phyloP scores from a whole-genome alignment of 2,329 filamentous ascomycete genomes.

The Byssothecium circinans region DNA sequence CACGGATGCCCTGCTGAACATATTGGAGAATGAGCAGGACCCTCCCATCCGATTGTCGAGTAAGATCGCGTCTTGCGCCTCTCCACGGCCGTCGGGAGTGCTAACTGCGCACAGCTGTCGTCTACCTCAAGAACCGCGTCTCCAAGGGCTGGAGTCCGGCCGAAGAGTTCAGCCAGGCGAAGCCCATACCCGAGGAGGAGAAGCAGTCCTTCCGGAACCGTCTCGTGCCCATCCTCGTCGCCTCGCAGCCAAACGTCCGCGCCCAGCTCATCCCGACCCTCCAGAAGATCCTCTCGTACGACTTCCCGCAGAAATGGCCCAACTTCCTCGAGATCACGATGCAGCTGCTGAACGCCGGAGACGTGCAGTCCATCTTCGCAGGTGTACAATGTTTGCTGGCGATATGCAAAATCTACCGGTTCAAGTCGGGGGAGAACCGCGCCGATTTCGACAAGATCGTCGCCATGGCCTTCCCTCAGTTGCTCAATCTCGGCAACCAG shows the following conservation, averaged over 20 bases:
- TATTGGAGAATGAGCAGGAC: slow-evolving; percentile 86
- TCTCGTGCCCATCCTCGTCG: slow-evolving; percentile 83
- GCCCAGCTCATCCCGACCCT: slow-evolving; percentile 92
- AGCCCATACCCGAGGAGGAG: slow-evolving; percentile 82
- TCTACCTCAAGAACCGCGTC: slow-evolving; percentile 98
- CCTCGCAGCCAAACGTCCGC: slow-evolving; percentile 77
- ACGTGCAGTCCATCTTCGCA: slow-evolving; percentile 83
- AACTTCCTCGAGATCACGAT: slow-evolving; percentile 91
- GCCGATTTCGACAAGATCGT: slow-evolving; percentile 94
- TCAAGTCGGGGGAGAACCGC: slow-evolving; percentile 82
- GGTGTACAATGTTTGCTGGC: slow-evolving; percentile 92
- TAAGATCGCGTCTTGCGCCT: slow-evolving; percentile 51
- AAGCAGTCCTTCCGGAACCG: slow-evolving; percentile 85
- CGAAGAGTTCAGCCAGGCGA: slow-evolving; percentile 73
- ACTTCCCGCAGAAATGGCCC: slow-evolving; percentile 94
- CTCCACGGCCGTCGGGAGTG: slow-evolving; percentile 4
- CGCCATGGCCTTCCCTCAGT: slow-evolving; percentile 82
- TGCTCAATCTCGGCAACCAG: slow-evolving; percentile 84
- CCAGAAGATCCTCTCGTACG: slow-evolving; percentile 92
- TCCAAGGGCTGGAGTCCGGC: slow-evolving; percentile 84
- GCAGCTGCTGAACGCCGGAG: slow-evolving; percentile 83
- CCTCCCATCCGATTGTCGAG: slow-evolving; percentile 82
- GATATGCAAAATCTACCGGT: slow-evolving; percentile 93
- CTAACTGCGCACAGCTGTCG: slow-evolving; percentile 67
- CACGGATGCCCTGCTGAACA: slow-evolving; percentile 84